Evolutionary conservation across 495 filamentous ascomycete species (phyloP).

Genomic region (Aspergillus conjunctus): DNA sequence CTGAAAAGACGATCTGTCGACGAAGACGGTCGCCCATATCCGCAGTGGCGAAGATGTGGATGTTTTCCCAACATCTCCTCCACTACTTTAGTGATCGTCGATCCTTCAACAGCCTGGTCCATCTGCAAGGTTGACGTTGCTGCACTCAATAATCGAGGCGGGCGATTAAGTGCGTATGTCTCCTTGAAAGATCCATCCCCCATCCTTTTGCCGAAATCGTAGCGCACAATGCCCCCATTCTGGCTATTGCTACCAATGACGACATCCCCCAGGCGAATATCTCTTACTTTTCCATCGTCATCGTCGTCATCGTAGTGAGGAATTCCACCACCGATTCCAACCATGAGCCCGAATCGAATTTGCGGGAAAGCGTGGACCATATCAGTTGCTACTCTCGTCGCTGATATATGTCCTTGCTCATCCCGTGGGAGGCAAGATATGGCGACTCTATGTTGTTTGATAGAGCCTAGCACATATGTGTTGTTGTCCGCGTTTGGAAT

Average conservation of each 20-base stretch:
- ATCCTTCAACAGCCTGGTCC: too few relatives aligned
- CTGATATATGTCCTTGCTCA: neutral
- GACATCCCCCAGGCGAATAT: constrained; percentile 13
- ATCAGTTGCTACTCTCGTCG: neutral
- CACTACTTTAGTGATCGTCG: too few relatives aligned
- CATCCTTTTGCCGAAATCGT: constrained; percentile 6
- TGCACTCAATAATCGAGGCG: neutral
- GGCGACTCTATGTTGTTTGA: neutral
- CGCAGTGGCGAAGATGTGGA: too few relatives aligned
- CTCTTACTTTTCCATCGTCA: neutral
- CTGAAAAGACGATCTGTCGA: too few relatives aligned
- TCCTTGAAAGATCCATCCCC: neutral
- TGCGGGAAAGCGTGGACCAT: constrained; percentile 8
- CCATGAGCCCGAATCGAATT: constrained; percentile 8
- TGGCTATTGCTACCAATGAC: neutral
- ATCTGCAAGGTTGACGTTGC: neutral
- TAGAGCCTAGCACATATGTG: constrained; percentile 7
- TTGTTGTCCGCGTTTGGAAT: constrained; percentile 6
- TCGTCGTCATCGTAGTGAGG: neutral
- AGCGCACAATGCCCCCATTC: constrained; percentile 3
- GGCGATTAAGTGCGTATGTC: neutral
- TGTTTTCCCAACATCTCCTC: too few relatives aligned
- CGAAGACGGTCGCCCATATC: too few relatives aligned
- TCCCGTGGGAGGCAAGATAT: neutral
- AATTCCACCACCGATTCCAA: constrained; percentile 10